A percentile compares a stretch with the other conserved stretches of the same genome.
Evolutionary conservation across 805 yeast genomes (phyloP).

Genomic region (Pichia nakasei): DNA sequence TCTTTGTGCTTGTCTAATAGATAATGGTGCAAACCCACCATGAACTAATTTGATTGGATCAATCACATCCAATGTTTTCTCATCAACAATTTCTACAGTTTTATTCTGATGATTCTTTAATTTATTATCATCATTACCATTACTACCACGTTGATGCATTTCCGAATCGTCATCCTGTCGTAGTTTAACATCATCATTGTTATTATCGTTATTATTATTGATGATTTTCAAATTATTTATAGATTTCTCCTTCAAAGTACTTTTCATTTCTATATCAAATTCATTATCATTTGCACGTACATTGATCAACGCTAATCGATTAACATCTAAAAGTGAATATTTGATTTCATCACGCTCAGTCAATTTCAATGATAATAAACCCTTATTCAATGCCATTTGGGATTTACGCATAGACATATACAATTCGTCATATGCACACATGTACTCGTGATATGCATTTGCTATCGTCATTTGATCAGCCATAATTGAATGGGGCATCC

Average conservation of each 20-base stretch:
- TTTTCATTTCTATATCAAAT: neutral
- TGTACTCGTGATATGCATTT: conserved; percentile 2
- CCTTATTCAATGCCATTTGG: neutral
- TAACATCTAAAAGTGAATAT: conserved; percentile 2
- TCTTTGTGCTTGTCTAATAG: conserved; percentile 15
- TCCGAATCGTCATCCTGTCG: too few relatives aligned
- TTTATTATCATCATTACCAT: conserved; percentile 8
- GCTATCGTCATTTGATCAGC: neutral
- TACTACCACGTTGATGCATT: neutral
- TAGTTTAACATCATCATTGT: neutral
- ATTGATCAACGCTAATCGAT: conserved; percentile 3
- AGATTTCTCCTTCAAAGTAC: neutral
- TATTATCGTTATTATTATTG: too few relatives aligned
- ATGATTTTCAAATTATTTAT: neutral
- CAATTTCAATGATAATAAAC: conserved; percentile 3
- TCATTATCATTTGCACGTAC: conserved; percentile 17
- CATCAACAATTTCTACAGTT: too few relatives aligned
- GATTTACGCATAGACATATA: neutral
- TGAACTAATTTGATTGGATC: conserved; percentile 20
- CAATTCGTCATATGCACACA: neutral
- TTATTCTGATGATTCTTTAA: conserved; percentile 2
- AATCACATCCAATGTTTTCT: neutral
- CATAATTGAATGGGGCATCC: too few relatives aligned
- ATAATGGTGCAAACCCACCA: conserved; percentile 22
- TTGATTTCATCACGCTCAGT: conserved; percentile 13